Percentiles rank a stretch among this genome's conserved stretches.
Evolutionary conservation across 73 alveolate species (phyloP).

Genomic region (Effrenium voratum): DNA sequence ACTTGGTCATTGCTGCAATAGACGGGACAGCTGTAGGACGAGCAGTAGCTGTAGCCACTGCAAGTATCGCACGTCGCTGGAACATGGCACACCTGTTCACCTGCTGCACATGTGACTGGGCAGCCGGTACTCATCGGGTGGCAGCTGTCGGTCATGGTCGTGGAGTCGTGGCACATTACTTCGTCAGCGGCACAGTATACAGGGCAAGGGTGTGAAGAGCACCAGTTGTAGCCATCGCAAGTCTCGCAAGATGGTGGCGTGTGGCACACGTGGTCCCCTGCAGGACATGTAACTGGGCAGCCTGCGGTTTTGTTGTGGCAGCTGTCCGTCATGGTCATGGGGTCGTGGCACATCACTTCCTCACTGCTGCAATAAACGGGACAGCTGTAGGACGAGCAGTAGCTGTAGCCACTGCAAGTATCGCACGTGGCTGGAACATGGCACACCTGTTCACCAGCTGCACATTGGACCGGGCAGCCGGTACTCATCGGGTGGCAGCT

Average conservation of each 20-base stretch:
- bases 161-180: too few species aligned
- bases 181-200: too few species aligned
- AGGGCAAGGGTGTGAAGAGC: slow-evolving; percentile 7
- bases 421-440: neutral
- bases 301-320: slow-evolving; percentile 2
- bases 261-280: slow-evolving; percentile 12
- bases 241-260: neutral
- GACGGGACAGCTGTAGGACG: neutral
- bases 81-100: too few species aligned
- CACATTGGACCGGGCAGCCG: slow-evolving; percentile 52
- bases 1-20: neutral
- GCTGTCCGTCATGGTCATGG: slow-evolving; percentile 16
- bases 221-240: neutral
- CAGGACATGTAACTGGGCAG: slow-evolving; percentile 25
- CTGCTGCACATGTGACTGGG: too few species aligned
- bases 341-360: neutral
- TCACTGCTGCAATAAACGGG: neutral
- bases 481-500: slow-evolving; percentile 17
- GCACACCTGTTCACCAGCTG: slow-evolving; percentile 29
- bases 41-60: too few species aligned
- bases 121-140: too few species aligned
- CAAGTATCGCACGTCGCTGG: too few species aligned
- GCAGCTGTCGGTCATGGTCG: too few species aligned
- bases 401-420: slow-evolving; percentile 7
- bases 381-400: neutral